Conservation (phyloP, 352 stramenopile species). For the Phytophthora hibernalis region DNA sequence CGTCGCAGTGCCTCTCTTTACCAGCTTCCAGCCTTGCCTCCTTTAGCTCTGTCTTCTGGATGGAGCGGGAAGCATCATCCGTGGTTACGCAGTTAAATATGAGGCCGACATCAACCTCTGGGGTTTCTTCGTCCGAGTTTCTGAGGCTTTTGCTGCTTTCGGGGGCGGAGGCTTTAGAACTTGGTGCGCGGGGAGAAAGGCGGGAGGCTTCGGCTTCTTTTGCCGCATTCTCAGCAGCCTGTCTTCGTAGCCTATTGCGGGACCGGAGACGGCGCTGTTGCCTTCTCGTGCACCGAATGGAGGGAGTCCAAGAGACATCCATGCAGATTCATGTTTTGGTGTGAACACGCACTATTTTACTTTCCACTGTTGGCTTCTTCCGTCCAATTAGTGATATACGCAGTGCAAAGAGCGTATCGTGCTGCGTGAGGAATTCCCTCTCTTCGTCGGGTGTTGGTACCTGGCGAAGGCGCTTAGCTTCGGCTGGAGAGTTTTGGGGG, state of each 20-base stretch:
- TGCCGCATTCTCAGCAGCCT: conserved; percentile 41
- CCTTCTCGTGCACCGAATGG: conserved; percentile 55
- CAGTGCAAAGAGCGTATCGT: conserved; percentile 72
- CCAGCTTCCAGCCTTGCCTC: conserved; percentile 62
- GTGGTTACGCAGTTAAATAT: conserved; percentile 82
- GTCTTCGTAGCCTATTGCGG: conserved; percentile 56
- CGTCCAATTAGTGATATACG: conserved; percentile 80
- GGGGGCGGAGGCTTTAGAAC: conserved; percentile 19
- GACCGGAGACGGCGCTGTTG: conserved; percentile 37
- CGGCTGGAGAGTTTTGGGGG: conserved; percentile 12
- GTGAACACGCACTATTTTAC: conserved; percentile 61
- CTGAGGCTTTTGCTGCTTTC: conserved; percentile 16
- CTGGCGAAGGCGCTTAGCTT: conserved; percentile 13
- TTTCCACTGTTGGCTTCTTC: conserved; percentile 66
- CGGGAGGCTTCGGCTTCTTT: conserved; percentile 20
- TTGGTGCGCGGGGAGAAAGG: conserved; percentile 42
- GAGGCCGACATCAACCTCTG: conserved; percentile 62
- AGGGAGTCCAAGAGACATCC: conserved; percentile 47
- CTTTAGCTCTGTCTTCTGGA: conserved; percentile 35
- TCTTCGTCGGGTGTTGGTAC: conserved; percentile 31
- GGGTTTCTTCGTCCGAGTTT: conserved; percentile 41
- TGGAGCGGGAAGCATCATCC: conserved; percentile 23
- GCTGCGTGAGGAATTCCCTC: conserved; percentile 46
- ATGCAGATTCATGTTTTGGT: conserved; percentile 2
- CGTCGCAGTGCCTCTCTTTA: conserved; percentile 58